Percentiles rank a stretch among this genome's conserved stretches.
Evolutionary conservation across 2,329 filamentous ascomycete genomes (phyloP).

Genomic region (Colletotrichum caudatum): DNA sequence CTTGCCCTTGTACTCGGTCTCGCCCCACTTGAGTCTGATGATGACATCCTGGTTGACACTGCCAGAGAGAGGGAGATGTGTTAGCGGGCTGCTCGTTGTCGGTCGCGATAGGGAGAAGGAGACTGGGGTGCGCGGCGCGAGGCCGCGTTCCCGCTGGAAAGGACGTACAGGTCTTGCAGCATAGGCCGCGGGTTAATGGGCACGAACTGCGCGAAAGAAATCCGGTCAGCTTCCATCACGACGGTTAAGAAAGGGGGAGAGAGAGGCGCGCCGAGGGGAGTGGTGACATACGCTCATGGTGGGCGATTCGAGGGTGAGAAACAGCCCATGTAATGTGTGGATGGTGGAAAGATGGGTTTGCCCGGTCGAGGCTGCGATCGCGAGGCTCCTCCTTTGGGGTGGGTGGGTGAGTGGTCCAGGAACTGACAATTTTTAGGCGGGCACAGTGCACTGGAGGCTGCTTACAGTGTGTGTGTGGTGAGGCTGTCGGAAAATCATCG

Average conservation of each 20-base stretch:
- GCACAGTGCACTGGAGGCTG: conserved; percentile 25
- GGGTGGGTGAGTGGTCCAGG: background rate
- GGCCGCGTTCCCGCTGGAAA: conserved; percentile 18
- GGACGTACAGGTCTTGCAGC: conserved; percentile 87
- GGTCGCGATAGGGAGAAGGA: conserved; percentile 3
- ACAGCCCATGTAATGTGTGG: conserved; percentile 41
- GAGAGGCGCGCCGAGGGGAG: background rate
- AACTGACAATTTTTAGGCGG: conserved; percentile 35
- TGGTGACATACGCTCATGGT: conserved; percentile 51
- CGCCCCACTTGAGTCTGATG: conserved; percentile 96
- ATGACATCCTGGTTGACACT: conserved; percentile 91
- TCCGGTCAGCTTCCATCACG: background rate
- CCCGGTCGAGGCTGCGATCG: conserved; percentile 38
- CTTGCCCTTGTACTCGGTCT: conserved; percentile 95
- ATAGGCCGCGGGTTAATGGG: conserved; percentile 97
- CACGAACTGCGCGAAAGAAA: conserved; percentile 72
- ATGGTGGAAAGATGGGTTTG: conserved; percentile 37
- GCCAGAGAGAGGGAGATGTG: conserved; percentile 5
- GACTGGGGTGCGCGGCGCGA: background rate
- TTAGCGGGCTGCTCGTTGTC: conserved; percentile 19
- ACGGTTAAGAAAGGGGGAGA: background rate
- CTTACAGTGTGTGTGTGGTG: conserved; percentile 15
- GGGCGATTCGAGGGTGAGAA: conserved; percentile 44
- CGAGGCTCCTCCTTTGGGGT: conserved; percentile 27
- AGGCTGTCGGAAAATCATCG: conserved; percentile 41